phyloP scores from a whole-genome alignment of 2,329 filamentous ascomycete genomes.

The Boeremia lycopersici region DNA sequence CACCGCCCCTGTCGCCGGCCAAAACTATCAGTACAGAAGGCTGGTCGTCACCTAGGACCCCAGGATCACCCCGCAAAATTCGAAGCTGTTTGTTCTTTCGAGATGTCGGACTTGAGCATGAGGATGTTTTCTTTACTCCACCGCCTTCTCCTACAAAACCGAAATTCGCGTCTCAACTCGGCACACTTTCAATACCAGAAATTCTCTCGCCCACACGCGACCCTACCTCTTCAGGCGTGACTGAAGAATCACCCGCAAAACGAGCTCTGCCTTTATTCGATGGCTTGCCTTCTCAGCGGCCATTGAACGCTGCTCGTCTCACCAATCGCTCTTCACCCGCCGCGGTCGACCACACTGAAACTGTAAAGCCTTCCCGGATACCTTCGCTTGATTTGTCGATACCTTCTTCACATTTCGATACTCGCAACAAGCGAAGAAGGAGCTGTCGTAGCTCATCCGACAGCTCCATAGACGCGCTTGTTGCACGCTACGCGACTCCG shows the following conservation, averaged over 20 bases:
- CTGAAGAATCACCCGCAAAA: slow-evolving; percentile 23
- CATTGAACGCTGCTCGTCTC: slow-evolving; percentile 9
- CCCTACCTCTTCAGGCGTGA: slow-evolving; percentile 1
- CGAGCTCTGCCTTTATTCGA: not conserved
- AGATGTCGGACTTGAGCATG: slow-evolving; percentile 15
- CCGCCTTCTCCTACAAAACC: slow-evolving; percentile 35
- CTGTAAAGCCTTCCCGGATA: not conserved
- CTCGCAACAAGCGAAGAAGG: not conserved
- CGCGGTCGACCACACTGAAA: not conserved
- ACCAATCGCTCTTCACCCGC: slow-evolving; percentile 18
- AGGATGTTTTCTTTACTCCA: slow-evolving; percentile 20
- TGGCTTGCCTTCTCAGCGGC: not conserved
- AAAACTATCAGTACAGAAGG: slow-evolving; percentile 43
- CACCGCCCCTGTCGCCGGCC: slow-evolving; percentile 44
- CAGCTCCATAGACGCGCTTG: slow-evolving; percentile 3
- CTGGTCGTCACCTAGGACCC: slow-evolving; percentile 40
- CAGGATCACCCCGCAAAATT: slow-evolving; percentile 39
- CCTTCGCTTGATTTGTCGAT: not conserved
- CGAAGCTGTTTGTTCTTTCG: slow-evolving; percentile 35
- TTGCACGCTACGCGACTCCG: slow-evolving; percentile 4
- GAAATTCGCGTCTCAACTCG: slow-evolving; percentile 21
- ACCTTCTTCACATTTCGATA: not conserved
- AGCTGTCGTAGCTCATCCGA: slow-evolving; percentile 17
- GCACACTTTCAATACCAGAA: slow-evolving; percentile 24
- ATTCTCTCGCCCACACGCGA: slow-evolving; percentile 13